Evolutionary conservation across 495 filamentous ascomycete species (phyloP), one percentile per base, ranked within the genome.

Genomic region (Annulohypoxylon moriforme): DNA sequence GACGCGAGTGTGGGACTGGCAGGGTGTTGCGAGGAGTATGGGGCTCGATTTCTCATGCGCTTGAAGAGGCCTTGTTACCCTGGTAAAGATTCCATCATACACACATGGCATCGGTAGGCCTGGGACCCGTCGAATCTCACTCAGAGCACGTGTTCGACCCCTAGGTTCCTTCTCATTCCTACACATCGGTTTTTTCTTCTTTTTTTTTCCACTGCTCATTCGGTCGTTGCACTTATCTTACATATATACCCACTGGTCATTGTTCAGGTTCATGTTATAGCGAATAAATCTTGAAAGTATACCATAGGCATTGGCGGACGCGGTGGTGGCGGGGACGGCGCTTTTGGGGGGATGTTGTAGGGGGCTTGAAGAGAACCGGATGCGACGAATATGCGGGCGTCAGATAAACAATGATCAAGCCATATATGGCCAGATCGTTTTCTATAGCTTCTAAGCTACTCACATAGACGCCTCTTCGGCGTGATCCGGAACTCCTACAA

Each of bases 1-100:
- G 80, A 82, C 86, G 34, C 89, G 87, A 55, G 88, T 85, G 29
- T 97, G 94, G 94, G 94, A 97, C 78, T 97, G 94, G 94, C 93
- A 96, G 75, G 88, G 86, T 47, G 91, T 97, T 59, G 93, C 94
- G 44, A 83, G 85, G 36, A 80, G 86, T 22, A 89, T 94, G 85
- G 91, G 89, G 20, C 89, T 93, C 81, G 93, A 97, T 79, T 96
- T 97, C 78, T 82, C 96, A 13, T 83, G 83, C 71, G 80, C 79
- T 31, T 85, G 58, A 79, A 60, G 0, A 1, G 18, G 22, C 33
- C 7, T 2, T 8, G 16, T 25, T 24, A 29, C 50, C 11, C 36
- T n/a, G n/a, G n/a, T n/a, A n/a, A n/a, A n/a, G n/a, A n/a, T n/a
- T n/a, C n/a, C n/a, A n/a, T n/a, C 13, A 40, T 14, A 40, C 14